phyloP scores from a whole-genome alignment of 139 green algal genomes.

The Asterochloris erici region DNA sequence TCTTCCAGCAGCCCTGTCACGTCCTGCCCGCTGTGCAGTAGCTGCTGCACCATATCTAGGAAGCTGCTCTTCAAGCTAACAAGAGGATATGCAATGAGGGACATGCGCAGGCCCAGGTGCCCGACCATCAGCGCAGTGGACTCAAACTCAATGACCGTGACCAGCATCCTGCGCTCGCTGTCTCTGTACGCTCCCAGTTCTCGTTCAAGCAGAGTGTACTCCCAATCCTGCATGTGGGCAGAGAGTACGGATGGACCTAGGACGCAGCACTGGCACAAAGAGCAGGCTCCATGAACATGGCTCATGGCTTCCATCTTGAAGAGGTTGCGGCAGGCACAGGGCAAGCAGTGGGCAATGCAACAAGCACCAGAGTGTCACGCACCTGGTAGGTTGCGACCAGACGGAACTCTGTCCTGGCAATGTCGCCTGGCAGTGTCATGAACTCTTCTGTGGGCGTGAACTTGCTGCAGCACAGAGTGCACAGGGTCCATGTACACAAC shows the following conservation, averaged over 20 bases:
- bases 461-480: constrained; percentile 19
- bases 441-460: constrained; percentile 53
- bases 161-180: constrained; percentile 32
- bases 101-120: constrained; percentile 23
- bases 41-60: background rate
- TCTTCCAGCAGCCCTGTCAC: no score
- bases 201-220: constrained; percentile 44
- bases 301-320: no score
- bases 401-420: constrained; percentile 45
- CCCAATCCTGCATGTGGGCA: constrained; percentile 27
- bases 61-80: constrained; percentile 32
- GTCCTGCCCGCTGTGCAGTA: no score
- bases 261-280: no score
- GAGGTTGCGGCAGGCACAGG: no score
- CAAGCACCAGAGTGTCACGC: no score
- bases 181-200: constrained; percentile 33
- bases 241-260: background rate
- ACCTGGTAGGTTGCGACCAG: constrained; percentile 28
- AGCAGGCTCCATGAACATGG: no score
- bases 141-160: constrained; percentile 60
- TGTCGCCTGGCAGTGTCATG: constrained; percentile 44
- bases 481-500: no score
- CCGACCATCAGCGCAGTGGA: constrained; percentile 32
- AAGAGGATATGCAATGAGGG: constrained; percentile 50
- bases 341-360: no score